phyloP scores from a whole-genome alignment of 192 early-diverging fungal species.

The Umbelopsis ramanniana region DNA sequence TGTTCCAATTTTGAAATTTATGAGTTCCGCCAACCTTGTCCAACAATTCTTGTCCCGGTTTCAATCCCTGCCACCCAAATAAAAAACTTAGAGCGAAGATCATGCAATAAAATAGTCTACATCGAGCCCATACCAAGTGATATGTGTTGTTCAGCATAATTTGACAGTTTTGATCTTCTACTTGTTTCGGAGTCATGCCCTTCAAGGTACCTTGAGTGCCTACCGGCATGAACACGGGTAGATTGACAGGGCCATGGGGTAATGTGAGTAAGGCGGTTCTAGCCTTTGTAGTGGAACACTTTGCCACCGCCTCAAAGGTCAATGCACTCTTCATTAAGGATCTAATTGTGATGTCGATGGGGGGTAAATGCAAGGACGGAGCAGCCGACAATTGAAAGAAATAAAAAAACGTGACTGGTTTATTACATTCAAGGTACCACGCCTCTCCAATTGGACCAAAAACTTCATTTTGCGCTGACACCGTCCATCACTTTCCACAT shows the following conservation, averaged over 20 bases:
- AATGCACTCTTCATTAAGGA: constrained; percentile 68
- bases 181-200: constrained; percentile 77
- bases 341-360: background rate
- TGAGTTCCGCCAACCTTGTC: constrained; percentile 78
- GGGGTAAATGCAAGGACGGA: background rate
- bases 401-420: background rate
- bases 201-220: constrained; percentile 87
- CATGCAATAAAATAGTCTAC: background rate
- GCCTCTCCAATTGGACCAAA: too few relatives aligned
- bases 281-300: constrained; percentile 84
- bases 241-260: constrained; percentile 81
- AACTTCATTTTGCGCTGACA: background rate
- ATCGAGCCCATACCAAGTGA: constrained; percentile 62
- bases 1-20: constrained; percentile 79
- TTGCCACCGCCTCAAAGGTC: constrained; percentile 71
- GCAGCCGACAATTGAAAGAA: background rate
- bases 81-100: background rate
- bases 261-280: constrained; percentile 73
- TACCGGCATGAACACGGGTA: constrained; percentile 91
- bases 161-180: constrained; percentile 76
- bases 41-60: constrained; percentile 72
- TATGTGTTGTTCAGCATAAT: constrained; percentile 90
- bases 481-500: constrained; percentile 56
- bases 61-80: constrained; percentile 34
- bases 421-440: background rate